Evolutionary conservation across 768 basidiomycete species (phyloP).

Genomic region (Lactarius trivialis): DNA sequence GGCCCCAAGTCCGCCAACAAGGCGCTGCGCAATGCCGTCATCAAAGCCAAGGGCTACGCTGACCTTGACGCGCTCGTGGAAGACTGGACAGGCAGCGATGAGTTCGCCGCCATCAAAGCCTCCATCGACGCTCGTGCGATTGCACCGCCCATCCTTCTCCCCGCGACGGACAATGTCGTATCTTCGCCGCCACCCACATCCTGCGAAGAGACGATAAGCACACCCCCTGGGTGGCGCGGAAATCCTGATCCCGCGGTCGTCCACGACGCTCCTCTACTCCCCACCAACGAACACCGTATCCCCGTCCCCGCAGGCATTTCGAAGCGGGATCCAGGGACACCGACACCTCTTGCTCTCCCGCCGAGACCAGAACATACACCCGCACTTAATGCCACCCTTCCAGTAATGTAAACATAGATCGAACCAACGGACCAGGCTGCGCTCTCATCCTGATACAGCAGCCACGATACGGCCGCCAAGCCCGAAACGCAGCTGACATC

Average conservation of each 20-base stretch:
- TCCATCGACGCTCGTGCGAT: constrained; percentile 17
- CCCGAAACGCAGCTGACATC: neutral
- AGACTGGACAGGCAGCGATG: constrained; percentile 24
- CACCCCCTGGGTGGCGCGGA: constrained; percentile 23
- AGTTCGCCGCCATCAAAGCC: constrained; percentile 17
- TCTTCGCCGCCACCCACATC: neutral
- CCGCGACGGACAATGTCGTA: neutral
- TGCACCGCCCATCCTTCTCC: constrained; percentile 6
- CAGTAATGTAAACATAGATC: constrained; percentile 5
- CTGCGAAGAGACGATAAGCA: neutral
- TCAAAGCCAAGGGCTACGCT: constrained; percentile 52
- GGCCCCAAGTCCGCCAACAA: constrained; percentile 58
- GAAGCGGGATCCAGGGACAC: constrained; percentile 19
- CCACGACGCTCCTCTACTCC: constrained; percentile 20
- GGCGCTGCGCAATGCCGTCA: constrained; percentile 44
- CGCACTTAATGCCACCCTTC: neutral
- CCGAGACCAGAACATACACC: neutral
- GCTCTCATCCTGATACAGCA: neutral
- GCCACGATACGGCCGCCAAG: neutral
- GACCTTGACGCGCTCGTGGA: constrained; percentile 22
- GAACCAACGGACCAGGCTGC: neutral
- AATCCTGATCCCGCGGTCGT: constrained; percentile 21
- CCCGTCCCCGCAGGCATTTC: constrained; percentile 20
- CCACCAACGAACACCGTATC: constrained; percentile 16
- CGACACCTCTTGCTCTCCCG: constrained; percentile 15